Evolutionary conservation across 768 basidiomycete species (phyloP).

Genomic region (Termitomyces sp.): DNA sequence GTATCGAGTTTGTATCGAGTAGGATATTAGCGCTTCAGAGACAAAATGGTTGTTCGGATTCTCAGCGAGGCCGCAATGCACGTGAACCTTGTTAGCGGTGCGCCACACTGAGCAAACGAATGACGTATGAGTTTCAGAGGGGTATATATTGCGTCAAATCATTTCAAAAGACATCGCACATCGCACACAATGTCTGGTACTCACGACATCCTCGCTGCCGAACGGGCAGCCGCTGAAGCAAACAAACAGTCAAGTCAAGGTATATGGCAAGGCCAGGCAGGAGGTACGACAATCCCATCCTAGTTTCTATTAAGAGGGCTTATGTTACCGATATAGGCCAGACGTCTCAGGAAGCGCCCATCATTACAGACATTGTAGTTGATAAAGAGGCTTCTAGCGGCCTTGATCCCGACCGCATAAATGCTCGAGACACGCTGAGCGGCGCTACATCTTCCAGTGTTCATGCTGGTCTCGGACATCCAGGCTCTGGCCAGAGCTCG

Average conservation of each 20-base stretch:
- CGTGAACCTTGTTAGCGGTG: not conserved
- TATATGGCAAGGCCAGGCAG: not conserved
- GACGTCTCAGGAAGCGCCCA: not conserved
- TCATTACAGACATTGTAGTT: too few relatives aligned
- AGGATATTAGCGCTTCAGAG: too few relatives aligned
- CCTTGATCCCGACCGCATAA: not conserved
- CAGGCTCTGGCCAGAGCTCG: not conserved
- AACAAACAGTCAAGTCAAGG: not conserved
- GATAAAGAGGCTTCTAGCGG: not conserved
- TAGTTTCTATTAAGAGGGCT: not conserved
- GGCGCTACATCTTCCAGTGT: constrained; percentile 1
- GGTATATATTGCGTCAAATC: not conserved
- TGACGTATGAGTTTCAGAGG: not conserved
- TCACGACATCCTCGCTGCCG: not conserved
- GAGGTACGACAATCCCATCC: not conserved
- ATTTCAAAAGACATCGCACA: too few relatives aligned
- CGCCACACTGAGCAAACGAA: not conserved
- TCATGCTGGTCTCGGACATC: not conserved
- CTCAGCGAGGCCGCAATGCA: not conserved
- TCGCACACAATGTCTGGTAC: not conserved
- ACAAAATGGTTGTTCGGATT: too few relatives aligned
- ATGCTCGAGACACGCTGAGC: not conserved
- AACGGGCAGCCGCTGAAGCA: not conserved
- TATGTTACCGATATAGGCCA: not conserved
- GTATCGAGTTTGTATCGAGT: too few relatives aligned